phyloP scores from a whole-genome alignment of 2,329 filamentous ascomycete genomes.

The Botrytis fragariae region DNA sequence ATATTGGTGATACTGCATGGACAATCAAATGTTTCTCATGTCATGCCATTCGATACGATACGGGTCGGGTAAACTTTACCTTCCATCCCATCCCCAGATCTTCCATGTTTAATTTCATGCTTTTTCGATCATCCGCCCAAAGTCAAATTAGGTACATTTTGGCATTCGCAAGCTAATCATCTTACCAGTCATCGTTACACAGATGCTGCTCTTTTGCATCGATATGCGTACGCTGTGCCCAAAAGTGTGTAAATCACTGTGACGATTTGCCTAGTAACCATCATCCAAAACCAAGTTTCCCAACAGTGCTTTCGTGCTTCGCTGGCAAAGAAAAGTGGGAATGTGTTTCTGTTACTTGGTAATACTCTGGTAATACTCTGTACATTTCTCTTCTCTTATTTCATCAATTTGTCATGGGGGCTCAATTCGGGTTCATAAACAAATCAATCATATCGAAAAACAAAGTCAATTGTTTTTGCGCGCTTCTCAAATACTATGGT shows the following conservation, averaged over 20 bases:
- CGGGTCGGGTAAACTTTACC: too few species aligned
- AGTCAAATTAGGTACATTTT: background rate
- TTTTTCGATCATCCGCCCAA: background rate
- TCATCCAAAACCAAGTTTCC: background rate
- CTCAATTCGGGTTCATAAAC: background rate
- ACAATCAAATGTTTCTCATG: background rate
- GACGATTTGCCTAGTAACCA: background rate
- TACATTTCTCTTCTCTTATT: background rate
- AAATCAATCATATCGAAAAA: background rate
- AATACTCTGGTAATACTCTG: background rate
- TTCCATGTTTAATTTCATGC: background rate
- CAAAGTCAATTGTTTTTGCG: background rate
- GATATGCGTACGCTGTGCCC: background rate
- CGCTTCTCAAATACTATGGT: too few species aligned
- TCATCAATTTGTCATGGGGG: background rate
- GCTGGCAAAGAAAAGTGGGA: conserved; percentile 14
- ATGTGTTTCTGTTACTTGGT: background rate
- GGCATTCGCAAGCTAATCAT: background rate
- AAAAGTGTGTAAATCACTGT: background rate
- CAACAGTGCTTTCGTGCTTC: background rate
- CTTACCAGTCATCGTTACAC: background rate
- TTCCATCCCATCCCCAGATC: background rate
- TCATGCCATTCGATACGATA: background rate
- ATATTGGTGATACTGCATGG: background rate
- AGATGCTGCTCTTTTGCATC: background rate